phyloP scores from a whole-genome alignment of 108 stramenopile genomes.

The Tribonema minus region DNA sequence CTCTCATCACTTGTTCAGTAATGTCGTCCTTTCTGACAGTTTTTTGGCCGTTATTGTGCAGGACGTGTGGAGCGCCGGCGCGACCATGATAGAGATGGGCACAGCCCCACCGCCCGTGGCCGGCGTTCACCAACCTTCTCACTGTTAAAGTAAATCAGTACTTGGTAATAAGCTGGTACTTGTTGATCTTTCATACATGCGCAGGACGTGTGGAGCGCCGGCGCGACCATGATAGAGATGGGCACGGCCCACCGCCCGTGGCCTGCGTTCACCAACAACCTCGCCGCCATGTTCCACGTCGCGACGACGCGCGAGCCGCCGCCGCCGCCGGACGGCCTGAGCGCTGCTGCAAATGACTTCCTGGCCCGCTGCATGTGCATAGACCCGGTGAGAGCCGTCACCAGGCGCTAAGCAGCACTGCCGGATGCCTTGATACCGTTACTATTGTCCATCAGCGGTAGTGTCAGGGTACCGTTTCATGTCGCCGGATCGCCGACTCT shows the following conservation, averaged over 20 bases:
- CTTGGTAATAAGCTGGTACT: no score
- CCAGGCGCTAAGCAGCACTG: no score
- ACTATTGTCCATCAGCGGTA: no score
- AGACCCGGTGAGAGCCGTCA: no score
- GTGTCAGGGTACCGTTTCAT: no score
- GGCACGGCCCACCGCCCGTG: constrained; percentile 53
- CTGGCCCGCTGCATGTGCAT: constrained; percentile 17
- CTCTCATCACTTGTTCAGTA: no score
- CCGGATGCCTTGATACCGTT: no score
- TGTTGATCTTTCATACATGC: no score
- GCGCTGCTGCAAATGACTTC: constrained; percentile 11
- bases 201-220: constrained; percentile 54
- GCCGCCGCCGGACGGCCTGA: constrained; percentile 1
- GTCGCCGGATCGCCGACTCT: no score
- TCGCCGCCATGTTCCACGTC: constrained; percentile 54
- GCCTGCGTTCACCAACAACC: constrained; percentile 51
- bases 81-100: constrained; percentile 58
- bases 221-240: constrained; percentile 58
- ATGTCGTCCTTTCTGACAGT: no score
- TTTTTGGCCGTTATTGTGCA: no score
- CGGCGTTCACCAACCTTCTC: constrained; percentile 49
- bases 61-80: constrained; percentile 52
- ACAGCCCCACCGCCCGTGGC: constrained; percentile 55
- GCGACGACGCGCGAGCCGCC: constrained; percentile 44
- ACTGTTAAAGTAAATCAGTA: no score